Evolutionary conservation across 306 rosid species (phyloP), one percentile per base, ranked within the genome.

Genomic region (Chamaecrista fasciculata): DNA sequence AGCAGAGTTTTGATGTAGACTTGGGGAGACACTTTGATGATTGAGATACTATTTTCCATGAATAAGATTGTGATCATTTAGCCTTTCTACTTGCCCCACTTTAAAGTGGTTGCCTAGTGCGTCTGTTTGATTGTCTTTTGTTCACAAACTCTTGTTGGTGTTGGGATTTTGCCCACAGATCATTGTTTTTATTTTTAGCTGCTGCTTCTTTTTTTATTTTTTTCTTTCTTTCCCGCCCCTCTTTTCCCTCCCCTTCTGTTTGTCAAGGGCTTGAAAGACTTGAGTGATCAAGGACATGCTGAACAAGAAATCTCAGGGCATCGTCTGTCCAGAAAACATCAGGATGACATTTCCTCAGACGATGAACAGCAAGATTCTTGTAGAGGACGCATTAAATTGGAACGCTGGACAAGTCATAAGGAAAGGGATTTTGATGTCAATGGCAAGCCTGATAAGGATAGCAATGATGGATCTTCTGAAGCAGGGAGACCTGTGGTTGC

Each of bases 381-480:
- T 31, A 80, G 86, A 78, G 98, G 98, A 63, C 91, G 91, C 44
- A 86, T 97, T 66, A 93, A 93, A 70, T 81, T 93, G 80, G 97
- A 93, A 77, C 96, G 98, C 39, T 93, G 98, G 98, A 90, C 97
- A 31, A 93, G 98, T 75, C 93, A 90, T 62, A 77, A 81, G 72
- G 96, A 88, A 82, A 85, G 87, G 72, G 97, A 90, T 81, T 90
- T 81, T 65, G 66, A 67, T 53, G 55, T 81, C 67, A 75, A 71
- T 62, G 76, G 59, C 76, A 93, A 88, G 85, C 77, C 92, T n/a
- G 87, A 87, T 36, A 75, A 76, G 80, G 83, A 78, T 19, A 85
- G 76, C 37, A 80, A 79, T 14, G 82, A 72, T 4, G 85, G 73
- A 58, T 57, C 89, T 23, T 74, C 82, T 74, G 89, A 87, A 78